Percentiles rank a stretch among this genome's conserved stretches.
Evolutionary conservation across 495 filamentous ascomycete species (phyloP).

Genomic region (Geoglossum glabrum): DNA sequence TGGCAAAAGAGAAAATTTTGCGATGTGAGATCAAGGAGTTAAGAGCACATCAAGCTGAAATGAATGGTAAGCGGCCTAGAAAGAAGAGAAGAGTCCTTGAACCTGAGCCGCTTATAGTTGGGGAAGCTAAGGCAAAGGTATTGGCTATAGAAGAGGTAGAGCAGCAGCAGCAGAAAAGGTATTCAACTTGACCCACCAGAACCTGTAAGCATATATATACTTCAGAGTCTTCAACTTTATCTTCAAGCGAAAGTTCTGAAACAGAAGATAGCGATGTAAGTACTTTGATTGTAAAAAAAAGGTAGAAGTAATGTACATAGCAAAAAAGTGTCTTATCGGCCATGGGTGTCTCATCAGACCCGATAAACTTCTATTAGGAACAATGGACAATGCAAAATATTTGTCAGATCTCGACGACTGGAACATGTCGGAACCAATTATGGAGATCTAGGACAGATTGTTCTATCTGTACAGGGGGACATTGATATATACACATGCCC

Average conservation of each 20-base stretch:
- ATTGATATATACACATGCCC: too few species aligned
- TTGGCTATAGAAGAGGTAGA: background rate
- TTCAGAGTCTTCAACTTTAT: background rate
- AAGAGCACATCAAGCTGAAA: background rate
- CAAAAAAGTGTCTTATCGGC: background rate
- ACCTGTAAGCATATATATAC: background rate
- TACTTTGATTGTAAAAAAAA: too few species aligned
- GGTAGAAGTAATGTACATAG: background rate
- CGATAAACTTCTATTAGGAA: too few species aligned
- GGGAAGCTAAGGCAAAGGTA: background rate
- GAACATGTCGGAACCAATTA: too few species aligned
- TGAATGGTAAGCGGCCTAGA: background rate
- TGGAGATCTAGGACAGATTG: too few species aligned
- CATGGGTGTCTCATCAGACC: background rate
- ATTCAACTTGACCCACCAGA: background rate
- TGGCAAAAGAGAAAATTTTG: background rate
- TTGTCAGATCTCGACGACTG: too few species aligned
- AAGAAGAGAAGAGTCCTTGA: background rate
- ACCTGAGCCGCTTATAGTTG: background rate
- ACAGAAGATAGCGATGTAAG: background rate
- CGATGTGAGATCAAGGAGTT: background rate
- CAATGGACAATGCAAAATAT: too few species aligned
- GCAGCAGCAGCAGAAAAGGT: background rate
- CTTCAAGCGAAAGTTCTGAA: background rate
- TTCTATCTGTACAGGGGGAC: too few species aligned